Evolutionary conservation across 2,329 filamentous ascomycete species (phyloP), one percentile per base, ranked within the genome.

Genomic region (Metarhizium anisopliae): DNA sequence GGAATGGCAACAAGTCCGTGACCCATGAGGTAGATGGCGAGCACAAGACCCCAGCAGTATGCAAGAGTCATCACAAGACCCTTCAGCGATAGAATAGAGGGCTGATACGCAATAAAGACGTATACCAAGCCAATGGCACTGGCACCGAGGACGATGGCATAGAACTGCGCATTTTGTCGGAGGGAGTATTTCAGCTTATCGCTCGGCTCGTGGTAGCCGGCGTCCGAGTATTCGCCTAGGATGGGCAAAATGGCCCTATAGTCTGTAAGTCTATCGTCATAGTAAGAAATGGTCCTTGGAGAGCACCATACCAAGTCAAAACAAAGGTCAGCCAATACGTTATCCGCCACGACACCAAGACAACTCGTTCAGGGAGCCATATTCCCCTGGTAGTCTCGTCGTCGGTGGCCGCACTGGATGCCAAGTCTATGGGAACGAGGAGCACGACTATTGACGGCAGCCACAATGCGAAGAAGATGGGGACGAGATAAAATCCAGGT

Each of bases 11-110:
- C 94, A 30, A 99, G 78, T 7, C 94, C 94, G 70, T 99, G 94
- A 6, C 94, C 94, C 93, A 99, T 97, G 45, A 99, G 79, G 66
- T 96, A 97, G 59, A 99, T 96, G 50, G 92, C 94, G 53, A 97
- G 78, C 4, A 93, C 79, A 63, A 99, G 74, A 64, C 92, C 91
- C 88, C 92, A 97, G 58, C 90, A 90, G 70, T 99, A 99, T 42
- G 93, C 89, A 58, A 97, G 76, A 14, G 94, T 93, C 89, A 99
- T 96, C 60, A 95, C 80, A 45, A 95, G 77, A 40, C 83, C 86
- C 74, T 95, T 96, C 62, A 97, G 78, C 0, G 86, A 87, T 2
- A 77, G 78, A 57, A 87, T 80, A 30, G 84, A 81, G 62, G 90
- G 84, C 1, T 89, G 88, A 66, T 90, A 90, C 38, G 84, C 84